These are phyloP conservation scores for Cucurbita ficifolia DNA, from an alignment of 306 rosid species.

Conservation along the genomic window DNA sequence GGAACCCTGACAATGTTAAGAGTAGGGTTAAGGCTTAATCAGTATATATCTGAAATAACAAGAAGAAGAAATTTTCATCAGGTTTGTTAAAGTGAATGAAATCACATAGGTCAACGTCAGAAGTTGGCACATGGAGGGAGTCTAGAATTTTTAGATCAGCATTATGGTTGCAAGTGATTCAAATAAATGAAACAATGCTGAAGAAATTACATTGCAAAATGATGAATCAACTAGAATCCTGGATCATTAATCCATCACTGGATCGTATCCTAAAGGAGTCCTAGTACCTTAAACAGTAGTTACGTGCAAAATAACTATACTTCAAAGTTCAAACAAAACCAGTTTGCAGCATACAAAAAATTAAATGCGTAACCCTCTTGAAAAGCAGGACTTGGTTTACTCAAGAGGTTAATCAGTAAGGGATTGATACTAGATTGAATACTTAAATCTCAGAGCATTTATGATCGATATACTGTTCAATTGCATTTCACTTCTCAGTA, in stretches of 20 bases:
- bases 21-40: background rate
- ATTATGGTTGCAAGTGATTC: background rate
- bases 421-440: background rate
- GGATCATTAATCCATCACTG: background rate
- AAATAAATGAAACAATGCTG: background rate
- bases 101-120: background rate
- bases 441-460: background rate
- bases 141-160: background rate
- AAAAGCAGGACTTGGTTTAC: background rate
- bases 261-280: background rate
- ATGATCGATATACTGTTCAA: background rate
- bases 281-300: background rate
- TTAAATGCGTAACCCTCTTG: background rate
- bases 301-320: background rate
- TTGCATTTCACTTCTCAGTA: background rate
- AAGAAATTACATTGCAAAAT: background rate
- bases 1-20: constrained; percentile 27
- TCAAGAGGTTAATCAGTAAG: background rate
- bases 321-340: background rate
- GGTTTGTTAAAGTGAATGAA: background rate
- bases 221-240: background rate
- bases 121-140: background rate
- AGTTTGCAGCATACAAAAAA: background rate
- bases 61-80: background rate
- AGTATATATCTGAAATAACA: background rate